Evolutionary conservation across 768 basidiomycete genomes (phyloP), one percentile per base, ranked within the genome.

Genomic region (Coprinopsis cinerea): DNA sequence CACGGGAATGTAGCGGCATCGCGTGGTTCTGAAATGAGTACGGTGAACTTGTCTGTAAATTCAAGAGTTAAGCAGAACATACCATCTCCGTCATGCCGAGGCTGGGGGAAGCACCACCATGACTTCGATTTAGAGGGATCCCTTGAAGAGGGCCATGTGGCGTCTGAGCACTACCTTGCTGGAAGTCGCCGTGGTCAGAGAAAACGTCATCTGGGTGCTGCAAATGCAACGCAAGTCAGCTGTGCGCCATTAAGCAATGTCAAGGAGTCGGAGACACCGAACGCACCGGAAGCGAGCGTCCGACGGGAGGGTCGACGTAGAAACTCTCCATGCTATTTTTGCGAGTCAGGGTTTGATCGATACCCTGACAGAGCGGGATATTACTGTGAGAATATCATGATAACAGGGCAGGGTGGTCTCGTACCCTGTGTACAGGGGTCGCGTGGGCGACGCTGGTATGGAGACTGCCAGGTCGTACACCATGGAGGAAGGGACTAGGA

Each of bases 151-250:
- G 41, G n/a, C n/a, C n/a, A n/a, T n/a, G n/a, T n/a, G n/a, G 10
- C 18, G 18, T 40, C 11, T 9, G 37, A 7, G 18, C 7, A 9
- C 10, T 40, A 20, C 18, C 11, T 27, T 45, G 11, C 26, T 14
- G n/a, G 15, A 9, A 27, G 6, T 27, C 28, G n/a, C 26, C 14
- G 18, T 45, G 25, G 27, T 18, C 44, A n/a, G 43, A 45, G 34
- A 30, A 36, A 10, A 43, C 9, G 3, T 45, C 49, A 20, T 51
- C 39, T 36, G 49, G 49, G 49, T 51, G 49, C 49, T 51, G 20
- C n/a, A 26, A n/a, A 22, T 39, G 18, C 10, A 32, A 34, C 5
- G 24, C 2, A 15, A 23, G 7, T 40, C 40, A 34, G 30, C 27
- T 17, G 20, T 17, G 27, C 11, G n/a, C n/a, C n/a, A n/a, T n/a